Base-by-base conservation (phyloP, 2,329 filamentous ascomycete genomes). In the Taxawa tesnikishii region DNA sequence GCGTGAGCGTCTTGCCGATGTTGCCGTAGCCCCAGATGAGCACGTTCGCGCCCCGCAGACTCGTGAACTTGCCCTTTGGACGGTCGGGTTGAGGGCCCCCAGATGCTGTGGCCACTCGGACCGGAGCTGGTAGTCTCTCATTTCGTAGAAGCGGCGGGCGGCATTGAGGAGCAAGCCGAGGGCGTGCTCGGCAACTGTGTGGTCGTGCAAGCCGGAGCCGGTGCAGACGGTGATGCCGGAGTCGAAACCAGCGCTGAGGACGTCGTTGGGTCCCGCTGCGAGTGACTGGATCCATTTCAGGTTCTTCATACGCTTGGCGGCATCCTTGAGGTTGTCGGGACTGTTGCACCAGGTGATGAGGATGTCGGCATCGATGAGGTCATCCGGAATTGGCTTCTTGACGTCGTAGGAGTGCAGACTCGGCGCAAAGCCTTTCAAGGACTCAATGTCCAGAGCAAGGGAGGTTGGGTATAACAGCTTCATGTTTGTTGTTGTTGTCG, bases 401-500 rank as follows among this genome's bases (percentile, higher is more conserved):
- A 70, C 68, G 44, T 78, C 67, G 59, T 79, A 79, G 11, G 69
- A 49, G 44, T 71, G 61, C n/a, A 77, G 62, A 3, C 60, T 51
- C 28, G 70, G 63, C 29, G 65, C 60, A 60, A 74, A 77, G 45
- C 72, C 73, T 43, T 75, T 55, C 37, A 78, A 62, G 47, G 56
- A 60, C 38, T 62, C 40, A 37, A 65, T 45, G 57, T 77, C 64
- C 50, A 78, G 64, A 32, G 58, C 59, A 39, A 78, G 62, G 3
- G 73, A 76, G 34, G 70, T 77, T 31, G 74, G 74, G 58, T 78
- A 77, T 41, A 78, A 70, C 42, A 79, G 68, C 59, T 79, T 79
- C 71, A 73, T 72, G 31, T 33, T 57, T 45, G 43, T 31, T 40
- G 58, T n/a, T n/a, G n/a, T n/a, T n/a, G n/a, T n/a, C n/a, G n/a